A percentile compares a stretch with the other conserved stretches of the same genome.
phyloP scores from a whole-genome alignment of 495 filamentous ascomycete species.

The Penicillium maclennaniae region DNA sequence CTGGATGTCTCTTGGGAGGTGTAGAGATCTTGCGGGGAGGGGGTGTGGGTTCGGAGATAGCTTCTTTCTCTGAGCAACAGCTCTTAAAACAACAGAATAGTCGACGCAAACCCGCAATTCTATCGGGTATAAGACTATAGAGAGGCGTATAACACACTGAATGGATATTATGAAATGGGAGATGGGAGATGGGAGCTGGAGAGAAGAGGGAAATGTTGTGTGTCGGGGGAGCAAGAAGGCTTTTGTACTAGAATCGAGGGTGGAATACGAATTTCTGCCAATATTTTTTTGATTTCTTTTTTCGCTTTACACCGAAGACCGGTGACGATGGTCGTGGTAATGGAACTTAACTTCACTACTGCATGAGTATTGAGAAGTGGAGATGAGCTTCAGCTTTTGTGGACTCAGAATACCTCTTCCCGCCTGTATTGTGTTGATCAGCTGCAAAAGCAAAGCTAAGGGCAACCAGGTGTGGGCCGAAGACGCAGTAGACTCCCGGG shows the following conservation, averaged over 20 bases:
- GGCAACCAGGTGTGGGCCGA: neutral
- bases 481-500: slow-evolving; percentile 2
- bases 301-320: neutral
- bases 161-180: neutral
- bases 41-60: slow-evolving; percentile 6
- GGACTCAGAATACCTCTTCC: slow-evolving; percentile 1
- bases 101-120: slow-evolving; percentile 19
- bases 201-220: neutral
- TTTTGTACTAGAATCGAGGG: neutral
- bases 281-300: neutral
- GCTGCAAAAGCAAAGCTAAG: neutral
- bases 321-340: neutral
- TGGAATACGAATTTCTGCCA: neutral
- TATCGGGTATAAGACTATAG: neutral
- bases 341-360: slow-evolving; percentile 2
- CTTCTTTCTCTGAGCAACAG: slow-evolving; percentile 19
- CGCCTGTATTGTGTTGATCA: slow-evolving; percentile 3
- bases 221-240: neutral
- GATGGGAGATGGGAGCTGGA: slow-evolving; percentile 1
- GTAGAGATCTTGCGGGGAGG: slow-evolving; percentile 10
- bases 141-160: slow-evolving; percentile 1
- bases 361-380: slow-evolving; percentile 7
- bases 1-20: neutral
- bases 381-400: slow-evolving; percentile 14
- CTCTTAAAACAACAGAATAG: slow-evolving; percentile 23